Base-by-base conservation (phyloP, 148 eudicot genomes). In the Pharnaceum exiguum region DNA sequence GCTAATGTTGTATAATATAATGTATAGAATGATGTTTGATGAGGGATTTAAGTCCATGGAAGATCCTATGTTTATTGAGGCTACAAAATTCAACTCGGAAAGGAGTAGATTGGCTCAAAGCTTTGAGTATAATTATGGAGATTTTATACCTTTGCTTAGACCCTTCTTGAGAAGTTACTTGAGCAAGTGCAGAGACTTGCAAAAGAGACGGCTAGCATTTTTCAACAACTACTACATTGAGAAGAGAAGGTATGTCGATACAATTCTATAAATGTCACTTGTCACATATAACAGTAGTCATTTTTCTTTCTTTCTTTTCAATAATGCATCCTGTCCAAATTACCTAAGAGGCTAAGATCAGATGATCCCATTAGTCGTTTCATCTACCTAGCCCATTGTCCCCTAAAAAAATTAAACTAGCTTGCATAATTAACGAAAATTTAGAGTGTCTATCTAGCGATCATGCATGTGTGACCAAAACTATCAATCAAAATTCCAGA, bases 51-150 rank as follows among this genome's bases (percentile, higher is more conserved):
- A 73, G 23, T 57, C 63, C 1, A 59, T 60, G 65, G 78, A 80
- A 4, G 84, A 79, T 57, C 75, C 76, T 0, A 54, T 29, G 60
- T 80, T 80, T 38, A 47, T 29, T 5, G 69, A 80, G 60, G 73
- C 74, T 1, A 76, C 71, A 2, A 52, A 35, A 33, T 68, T 73
- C 18, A 79, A 79, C 28, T 63, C 72, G 0, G 78, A 79, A 67
- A 72, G 84, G 54, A 79, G 84, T 62, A 35, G 80, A 7, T 46
- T 79, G 5, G 80, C 84, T 43, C 84, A 79, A 44, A 79, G 84
- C 53, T 79, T 79, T 28, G 80, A 76, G 64, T 79, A 79, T 33
- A 79, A 79, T 22, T 79, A 79, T 57, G 84, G 84, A 2, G 84
- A 79, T 61, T 79, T 79, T 23, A 79, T 79, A 10, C 84, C 84